Evolutionary conservation across 768 basidiomycete species (phyloP), one percentile per base, ranked within the genome.

Genomic region (Termitomyces sp.): DNA sequence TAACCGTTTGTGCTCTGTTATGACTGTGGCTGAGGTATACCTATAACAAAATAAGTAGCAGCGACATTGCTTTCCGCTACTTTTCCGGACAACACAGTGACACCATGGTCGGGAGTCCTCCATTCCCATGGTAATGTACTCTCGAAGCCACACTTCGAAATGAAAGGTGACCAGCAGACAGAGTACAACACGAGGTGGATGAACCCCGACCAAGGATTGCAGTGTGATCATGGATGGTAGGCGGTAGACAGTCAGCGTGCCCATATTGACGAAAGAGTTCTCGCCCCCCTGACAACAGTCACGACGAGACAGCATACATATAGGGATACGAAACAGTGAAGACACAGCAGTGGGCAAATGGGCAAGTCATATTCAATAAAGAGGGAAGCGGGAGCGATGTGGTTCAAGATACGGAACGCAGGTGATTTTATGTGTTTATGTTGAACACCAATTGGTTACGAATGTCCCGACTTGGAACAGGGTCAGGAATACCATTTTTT

Each of bases 121-220:
- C 50, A 51, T 51, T 51, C 50, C 50, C 50, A 51, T 51, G 50
- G 50, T 51, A 51, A 51, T 51, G 50, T 51, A 51, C 50, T 51
- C 50, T 27, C 50, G 50, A 18, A 27, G 26, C 24, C 18, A 34
- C 36, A 18, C 6, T n/a, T 27, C 36, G n/a, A 18, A 1, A 37
- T 13, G 36, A 37, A n/a, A 39, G 10, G 36, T 18, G 18, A 18
- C 36, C 50, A 51, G 24, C 50, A 39, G 50, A n/a, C 50, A 51
- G 50, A 51, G 50, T 51, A 51, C 50, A 51, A 51, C 50, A 51
- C 50, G 36, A 24, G 50, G 50, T 51, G 50, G 50, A 51, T 50
- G 36, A 27, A 50, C 36, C 36, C 24, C 24, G 50, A 51, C 50
- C 50, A 51, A 39, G 9, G 36, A 24, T 51, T n/a, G 24, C 18